These are phyloP conservation scores for Senna tora DNA, from an alignment of 306 rosid genomes.

Conservation along the genomic window DNA sequence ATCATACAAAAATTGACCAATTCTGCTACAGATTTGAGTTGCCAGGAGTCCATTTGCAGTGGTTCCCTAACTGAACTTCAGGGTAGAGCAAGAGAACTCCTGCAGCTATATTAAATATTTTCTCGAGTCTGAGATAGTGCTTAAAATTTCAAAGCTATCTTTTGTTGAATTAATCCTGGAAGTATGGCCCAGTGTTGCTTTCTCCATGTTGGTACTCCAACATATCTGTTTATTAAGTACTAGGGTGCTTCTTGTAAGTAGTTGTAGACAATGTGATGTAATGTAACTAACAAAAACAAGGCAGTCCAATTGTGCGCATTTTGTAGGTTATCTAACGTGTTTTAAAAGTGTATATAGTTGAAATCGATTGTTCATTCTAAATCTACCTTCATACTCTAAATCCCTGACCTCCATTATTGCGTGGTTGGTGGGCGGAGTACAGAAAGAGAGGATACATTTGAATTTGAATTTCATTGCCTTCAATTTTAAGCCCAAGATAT, in stretches of 20 bases:
- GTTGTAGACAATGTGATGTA: conserved; percentile 1
- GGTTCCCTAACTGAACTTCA: conserved; percentile 58
- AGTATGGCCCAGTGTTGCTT: conserved; percentile 13
- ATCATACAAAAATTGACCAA: conserved; percentile 45
- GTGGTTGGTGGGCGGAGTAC: conserved; percentile 31
- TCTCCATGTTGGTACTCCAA: too few relatives aligned
- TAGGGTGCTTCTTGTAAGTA: conserved; percentile 38
- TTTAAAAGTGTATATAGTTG: conserved; percentile 16
- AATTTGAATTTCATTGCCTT: conserved; percentile 16
- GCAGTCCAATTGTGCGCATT: conserved; percentile 1
- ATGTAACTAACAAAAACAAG: conserved; percentile 12
- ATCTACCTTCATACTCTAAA: conserved; percentile 11
- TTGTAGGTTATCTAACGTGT: conserved; percentile 19
- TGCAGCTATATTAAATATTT: conserved; percentile 40
- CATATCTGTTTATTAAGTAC: conserved; percentile 29
- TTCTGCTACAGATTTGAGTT: conserved; percentile 40
- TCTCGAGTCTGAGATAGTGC: background rate
- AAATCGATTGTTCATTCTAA: background rate
- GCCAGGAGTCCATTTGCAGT: conserved; percentile 39
- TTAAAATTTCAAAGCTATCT: background rate
- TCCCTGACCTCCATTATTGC: background rate
- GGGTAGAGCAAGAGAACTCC: conserved; percentile 55
- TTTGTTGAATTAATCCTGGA: conserved; percentile 29
- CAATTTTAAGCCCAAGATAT: conserved; percentile 25
- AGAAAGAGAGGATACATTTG: background rate